Evolutionary conservation across 352 stramenopile species (phyloP).

Genomic region (Pythium apleroticum): DNA sequence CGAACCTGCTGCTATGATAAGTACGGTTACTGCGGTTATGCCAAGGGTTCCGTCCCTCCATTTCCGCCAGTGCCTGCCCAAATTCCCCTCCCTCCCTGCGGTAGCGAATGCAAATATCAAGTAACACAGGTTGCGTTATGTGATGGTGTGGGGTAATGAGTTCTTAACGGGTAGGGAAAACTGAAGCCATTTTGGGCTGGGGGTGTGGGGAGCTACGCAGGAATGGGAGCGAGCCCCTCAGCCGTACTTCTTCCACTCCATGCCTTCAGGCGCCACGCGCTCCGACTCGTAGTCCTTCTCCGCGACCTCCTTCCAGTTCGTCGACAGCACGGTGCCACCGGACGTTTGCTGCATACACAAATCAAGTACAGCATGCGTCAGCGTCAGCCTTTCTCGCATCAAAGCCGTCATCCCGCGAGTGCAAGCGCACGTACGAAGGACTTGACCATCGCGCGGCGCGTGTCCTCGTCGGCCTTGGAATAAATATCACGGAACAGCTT

Average conservation of each 20-base stretch:
- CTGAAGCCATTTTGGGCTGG: background rate
- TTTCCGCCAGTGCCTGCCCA: conserved; percentile 1
- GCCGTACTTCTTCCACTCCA: conserved; percentile 91
- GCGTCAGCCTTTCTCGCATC: background rate
- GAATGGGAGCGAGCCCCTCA: conserved; percentile 12
- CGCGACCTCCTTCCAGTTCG: conserved; percentile 91
- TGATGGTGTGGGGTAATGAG: conserved; percentile 8
- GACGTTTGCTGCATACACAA: conserved; percentile 79
- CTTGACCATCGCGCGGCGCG: conserved; percentile 92
- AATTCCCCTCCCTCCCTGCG: conserved; percentile 19
- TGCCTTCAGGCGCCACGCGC: conserved; percentile 76
- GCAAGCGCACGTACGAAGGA: conserved; percentile 71
- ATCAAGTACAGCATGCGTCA: too few species aligned
- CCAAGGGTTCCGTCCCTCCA: conserved; percentile 5
- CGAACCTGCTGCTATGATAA: conserved; percentile 1
- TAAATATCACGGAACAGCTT: conserved; percentile 94
- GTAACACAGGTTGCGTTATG: conserved; percentile 19
- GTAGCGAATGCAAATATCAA: background rate
- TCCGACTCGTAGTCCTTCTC: conserved; percentile 92
- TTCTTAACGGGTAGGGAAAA: conserved; percentile 1
- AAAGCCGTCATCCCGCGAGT: background rate
- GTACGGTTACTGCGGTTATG: conserved; percentile 13
- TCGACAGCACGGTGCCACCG: conserved; percentile 90
- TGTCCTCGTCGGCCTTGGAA: conserved; percentile 89
- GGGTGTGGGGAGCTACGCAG: background rate